A percentile compares a stretch with the other conserved stretches of the same genome.
These are phyloP conservation scores for Russula sp. DNA, from an alignment of 768 basidiomycete species.

Conservation along the genomic window DNA sequence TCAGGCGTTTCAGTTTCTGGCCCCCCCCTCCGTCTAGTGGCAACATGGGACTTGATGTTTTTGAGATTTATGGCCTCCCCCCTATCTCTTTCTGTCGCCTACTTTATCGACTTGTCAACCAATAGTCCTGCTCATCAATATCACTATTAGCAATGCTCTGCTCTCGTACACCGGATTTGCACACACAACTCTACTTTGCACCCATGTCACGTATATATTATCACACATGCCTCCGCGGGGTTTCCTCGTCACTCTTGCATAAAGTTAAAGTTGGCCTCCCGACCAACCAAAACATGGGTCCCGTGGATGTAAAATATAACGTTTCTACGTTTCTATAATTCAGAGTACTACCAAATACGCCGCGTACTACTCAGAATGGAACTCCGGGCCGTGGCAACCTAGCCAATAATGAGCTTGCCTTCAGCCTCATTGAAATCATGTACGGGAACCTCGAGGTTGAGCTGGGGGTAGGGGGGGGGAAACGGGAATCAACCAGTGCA, in stretches of 20 bases:
- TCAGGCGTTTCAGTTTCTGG: background rate
- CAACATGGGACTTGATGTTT: background rate
- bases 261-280: background rate
- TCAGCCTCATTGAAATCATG: conserved; percentile 86
- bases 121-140: conserved; percentile 6
- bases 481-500: conserved; percentile 9
- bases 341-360: background rate
- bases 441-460: conserved; percentile 90
- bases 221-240: background rate
- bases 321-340: conserved; percentile 3
- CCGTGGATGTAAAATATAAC: background rate
- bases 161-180: conserved; percentile 1
- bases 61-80: background rate
- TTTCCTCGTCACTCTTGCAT: background rate
- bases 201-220: conserved; percentile 3
- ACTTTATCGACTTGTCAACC: conserved; percentile 3
- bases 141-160: conserved; percentile 10
- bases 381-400: conserved; percentile 3
- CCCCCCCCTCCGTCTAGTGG: background rate
- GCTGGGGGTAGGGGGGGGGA: conserved; percentile 37
- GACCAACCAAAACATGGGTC: background rate
- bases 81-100: background rate
- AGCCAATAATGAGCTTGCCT: conserved; percentile 84
- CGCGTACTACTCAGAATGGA: background rate
- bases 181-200: conserved; percentile 5